These are phyloP conservation scores for Clonostachys rhizophaga DNA, from an alignment of 2,329 filamentous ascomycete genomes.

Conservation along the genomic window DNA sequence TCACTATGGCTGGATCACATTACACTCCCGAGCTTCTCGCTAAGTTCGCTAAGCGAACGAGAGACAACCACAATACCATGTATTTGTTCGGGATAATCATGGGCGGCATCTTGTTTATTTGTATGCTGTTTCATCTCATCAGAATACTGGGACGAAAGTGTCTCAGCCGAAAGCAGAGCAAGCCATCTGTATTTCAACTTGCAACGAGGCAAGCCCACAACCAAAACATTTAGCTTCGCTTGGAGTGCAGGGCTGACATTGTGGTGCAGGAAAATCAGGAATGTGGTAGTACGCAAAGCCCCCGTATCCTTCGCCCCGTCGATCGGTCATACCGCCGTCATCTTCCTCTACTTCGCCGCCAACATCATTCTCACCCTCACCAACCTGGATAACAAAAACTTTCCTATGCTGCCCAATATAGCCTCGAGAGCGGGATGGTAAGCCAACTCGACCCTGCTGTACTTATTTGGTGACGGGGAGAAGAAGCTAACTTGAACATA, in stretches of 20 bases:
- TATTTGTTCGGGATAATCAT: conserved; percentile 3
- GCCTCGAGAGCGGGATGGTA: conserved; percentile 31
- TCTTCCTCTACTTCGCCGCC: conserved; percentile 20
- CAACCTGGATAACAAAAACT: conserved; percentile 20
- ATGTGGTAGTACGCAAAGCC: conserved; percentile 14
- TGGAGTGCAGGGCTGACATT: background rate
- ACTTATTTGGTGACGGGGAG: background rate
- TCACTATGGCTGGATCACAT: background rate
- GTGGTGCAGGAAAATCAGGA: conserved; percentile 16
- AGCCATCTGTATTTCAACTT: too few species aligned
- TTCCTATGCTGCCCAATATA: conserved; percentile 23
- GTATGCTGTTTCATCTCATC: conserved; percentile 2
- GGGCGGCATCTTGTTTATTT: conserved; percentile 2
- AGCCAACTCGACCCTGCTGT: conserved; percentile 3
- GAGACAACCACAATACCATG: background rate
- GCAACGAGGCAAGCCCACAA: too few species aligned
- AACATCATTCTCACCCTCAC: conserved; percentile 25
- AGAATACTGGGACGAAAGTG: conserved; percentile 1
- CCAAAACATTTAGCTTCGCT: too few species aligned
- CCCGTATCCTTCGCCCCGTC: conserved; percentile 16
- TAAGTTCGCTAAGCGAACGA: background rate
- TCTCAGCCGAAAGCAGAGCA: background rate
- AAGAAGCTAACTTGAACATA: background rate
- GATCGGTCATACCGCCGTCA: conserved; percentile 20
- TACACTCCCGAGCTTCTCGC: background rate